Base-by-base conservation (phyloP, 2,329 filamentous ascomycete genomes). In the Colletotrichum sp. region DNA sequence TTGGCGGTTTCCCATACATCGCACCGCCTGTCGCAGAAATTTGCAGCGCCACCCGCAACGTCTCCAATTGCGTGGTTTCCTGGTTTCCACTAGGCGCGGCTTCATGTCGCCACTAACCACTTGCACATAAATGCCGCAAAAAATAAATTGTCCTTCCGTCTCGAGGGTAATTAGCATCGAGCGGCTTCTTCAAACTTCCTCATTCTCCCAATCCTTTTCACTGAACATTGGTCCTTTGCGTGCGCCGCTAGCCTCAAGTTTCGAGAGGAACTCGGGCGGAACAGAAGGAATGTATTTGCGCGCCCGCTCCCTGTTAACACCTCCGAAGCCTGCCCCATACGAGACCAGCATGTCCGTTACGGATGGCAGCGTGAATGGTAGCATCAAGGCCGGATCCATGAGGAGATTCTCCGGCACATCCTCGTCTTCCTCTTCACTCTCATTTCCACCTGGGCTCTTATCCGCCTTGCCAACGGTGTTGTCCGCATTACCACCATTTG, bases 271-370 rank as follows among this genome's bases (percentile, higher is more conserved):
- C 85, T 99, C 97, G 0, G 96, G 94, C 21, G 97, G 96, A 69
- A 99, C 95, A 0, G 95, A 98, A 3, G 97, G 97, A 61, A 98
- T 97, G 83, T 99, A 99, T 85, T 98, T 98, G 78, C 95, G 90
- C 84, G 97, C 97, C 72, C 96, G 90, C 85, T 98, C 97, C 77
- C 94, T 91, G 85, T 99, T 98, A 62, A 97, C 88, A 0, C 97
- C 97, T 7, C 97, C 97, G 81, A 98, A 97, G 1, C 97, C 97
- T 14, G 97, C 96, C 1, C 97, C 97, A 81, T 97, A 99, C 78
- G 93, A 96, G 63, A 99, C 92, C 63, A 98, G 90, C 97, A 99
- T 99, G 83, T 99, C 97, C 30, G 96, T 98, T 73, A 95, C 97
- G 2, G 96, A 98, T 2, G 97, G 97, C 32, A 99, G 88, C n/a